These are phyloP conservation scores for Tulasnella sp. DNA, from an alignment of 768 basidiomycete species.

Conservation along the genomic window DNA sequence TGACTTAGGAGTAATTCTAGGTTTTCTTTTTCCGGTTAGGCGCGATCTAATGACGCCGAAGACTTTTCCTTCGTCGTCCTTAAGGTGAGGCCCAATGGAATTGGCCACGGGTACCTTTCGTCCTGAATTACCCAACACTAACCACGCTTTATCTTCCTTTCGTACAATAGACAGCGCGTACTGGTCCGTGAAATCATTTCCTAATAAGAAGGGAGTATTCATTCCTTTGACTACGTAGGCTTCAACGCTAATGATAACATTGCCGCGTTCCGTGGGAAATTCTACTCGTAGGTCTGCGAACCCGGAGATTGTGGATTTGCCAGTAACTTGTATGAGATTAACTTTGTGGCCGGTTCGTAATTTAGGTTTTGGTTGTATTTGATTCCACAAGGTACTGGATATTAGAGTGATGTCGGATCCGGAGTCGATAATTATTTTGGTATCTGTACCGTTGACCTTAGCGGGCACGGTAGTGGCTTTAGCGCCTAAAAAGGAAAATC, in stretches of 20 bases:
- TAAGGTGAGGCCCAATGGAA: neutral
- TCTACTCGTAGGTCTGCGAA: slow-evolving; percentile 33
- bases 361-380: slow-evolving; percentile 36
- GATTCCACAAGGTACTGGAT: neutral
- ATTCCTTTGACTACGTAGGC: neutral
- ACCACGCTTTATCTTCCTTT: slow-evolving; percentile 9
- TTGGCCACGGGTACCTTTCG: neutral
- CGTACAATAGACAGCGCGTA: neutral
- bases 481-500: slow-evolving; percentile 44
- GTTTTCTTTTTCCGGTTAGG: neutral
- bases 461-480: slow-evolving; percentile 40
- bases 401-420: slow-evolving; percentile 36
- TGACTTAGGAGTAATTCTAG: neutral
- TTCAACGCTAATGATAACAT: slow-evolving; percentile 2
- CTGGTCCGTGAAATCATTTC: slow-evolving; percentile 39
- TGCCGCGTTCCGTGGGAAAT: slow-evolving; percentile 18
- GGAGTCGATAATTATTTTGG: too few species aligned
- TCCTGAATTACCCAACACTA: neutral
- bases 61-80: neutral
- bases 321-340: too few species aligned
- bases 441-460: slow-evolving; percentile 13
- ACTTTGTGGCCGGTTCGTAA: slow-evolving; percentile 40
- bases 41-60: neutral
- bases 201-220: slow-evolving; percentile 38
- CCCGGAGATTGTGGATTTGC: slow-evolving; percentile 38